A percentile compares a stretch with the other conserved stretches of the same genome.
These are phyloP conservation scores for Cymbidium sinense DNA, from an alignment of 106 monocot genomes.

Conservation along the genomic window DNA sequence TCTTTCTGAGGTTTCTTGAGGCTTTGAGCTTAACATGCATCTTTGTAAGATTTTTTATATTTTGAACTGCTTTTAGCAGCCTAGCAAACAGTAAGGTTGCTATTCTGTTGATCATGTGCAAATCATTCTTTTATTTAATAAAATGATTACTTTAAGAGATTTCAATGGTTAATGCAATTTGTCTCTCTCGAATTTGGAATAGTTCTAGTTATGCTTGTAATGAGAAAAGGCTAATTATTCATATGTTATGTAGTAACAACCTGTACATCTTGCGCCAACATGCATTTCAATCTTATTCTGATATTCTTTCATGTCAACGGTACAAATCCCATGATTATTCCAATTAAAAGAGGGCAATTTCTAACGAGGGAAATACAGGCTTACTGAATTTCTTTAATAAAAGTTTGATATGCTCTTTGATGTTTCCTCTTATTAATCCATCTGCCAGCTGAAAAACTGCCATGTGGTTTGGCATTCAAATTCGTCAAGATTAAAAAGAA, in stretches of 20 bases:
- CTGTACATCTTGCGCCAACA: neutral
- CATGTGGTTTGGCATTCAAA: neutral
- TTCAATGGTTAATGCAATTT: neutral
- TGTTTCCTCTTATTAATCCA: neutral
- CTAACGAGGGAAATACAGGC: neutral
- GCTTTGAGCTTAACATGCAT: neutral
- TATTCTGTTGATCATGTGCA: neutral
- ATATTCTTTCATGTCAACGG: neutral
- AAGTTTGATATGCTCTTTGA: neutral
- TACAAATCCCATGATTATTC: neutral
- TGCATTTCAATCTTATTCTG: neutral
- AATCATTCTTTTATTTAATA: constrained; percentile 2
- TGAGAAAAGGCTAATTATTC: neutral
- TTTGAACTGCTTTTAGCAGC: neutral
- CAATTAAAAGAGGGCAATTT: neutral
- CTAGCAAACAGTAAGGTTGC: neutral
- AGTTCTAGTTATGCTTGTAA: neutral
- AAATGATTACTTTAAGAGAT: neutral
- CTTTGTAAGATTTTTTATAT: neutral
- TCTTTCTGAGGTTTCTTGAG: neutral
- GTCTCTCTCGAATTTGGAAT: neutral
- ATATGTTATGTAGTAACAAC: neutral
- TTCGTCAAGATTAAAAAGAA: neutral
- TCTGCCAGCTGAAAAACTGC: neutral
- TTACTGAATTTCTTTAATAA: neutral